These are phyloP conservation scores for Pouteria campechiana DNA, from an alignment of 179 eudicot genomes.

Conservation along the genomic window DNA sequence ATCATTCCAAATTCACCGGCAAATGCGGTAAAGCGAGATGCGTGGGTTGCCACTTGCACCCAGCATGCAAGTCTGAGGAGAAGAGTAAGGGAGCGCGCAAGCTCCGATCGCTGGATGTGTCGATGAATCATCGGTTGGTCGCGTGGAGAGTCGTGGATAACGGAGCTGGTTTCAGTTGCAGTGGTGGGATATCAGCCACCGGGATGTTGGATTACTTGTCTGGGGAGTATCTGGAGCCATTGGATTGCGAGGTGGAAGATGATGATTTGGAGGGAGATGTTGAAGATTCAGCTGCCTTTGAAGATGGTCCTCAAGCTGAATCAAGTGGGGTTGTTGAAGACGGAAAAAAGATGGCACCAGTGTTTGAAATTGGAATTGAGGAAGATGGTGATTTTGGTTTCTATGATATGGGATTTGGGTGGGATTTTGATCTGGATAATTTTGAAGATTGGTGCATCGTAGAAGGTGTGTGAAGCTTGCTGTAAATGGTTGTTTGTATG, in stretches of 20 bases:
- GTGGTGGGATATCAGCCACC: conserved; percentile 36
- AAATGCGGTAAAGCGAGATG: conserved; percentile 34
- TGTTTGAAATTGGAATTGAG: not conserved
- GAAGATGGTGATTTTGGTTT: conserved; percentile 6
- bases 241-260: conserved; percentile 12
- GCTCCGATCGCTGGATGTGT: conserved; percentile 9
- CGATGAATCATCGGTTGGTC: conserved; percentile 8
- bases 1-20: conserved; percentile 65
- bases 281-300: not conserved
- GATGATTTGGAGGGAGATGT: conserved; percentile 3
- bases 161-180: conserved; percentile 7
- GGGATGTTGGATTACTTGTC: conserved; percentile 24
- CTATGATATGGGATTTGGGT: conserved; percentile 25
- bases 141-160: conserved; percentile 17
- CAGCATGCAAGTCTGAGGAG: conserved; percentile 37
- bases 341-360: not conserved
- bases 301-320: conserved; percentile 1
- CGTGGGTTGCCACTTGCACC: conserved; percentile 26
- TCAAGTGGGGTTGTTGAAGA: not conserved
- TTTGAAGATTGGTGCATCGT: conserved; percentile 50
- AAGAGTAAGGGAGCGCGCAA: conserved; percentile 48
- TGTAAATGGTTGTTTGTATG: too few relatives aligned
- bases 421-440: conserved; percentile 16
- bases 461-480: conserved; percentile 22
- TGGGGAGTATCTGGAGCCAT: not conserved